phyloP scores from a whole-genome alignment of 1,284 basidiomycete genomes.

The Cutaneotrichosporon cutaneum region DNA sequence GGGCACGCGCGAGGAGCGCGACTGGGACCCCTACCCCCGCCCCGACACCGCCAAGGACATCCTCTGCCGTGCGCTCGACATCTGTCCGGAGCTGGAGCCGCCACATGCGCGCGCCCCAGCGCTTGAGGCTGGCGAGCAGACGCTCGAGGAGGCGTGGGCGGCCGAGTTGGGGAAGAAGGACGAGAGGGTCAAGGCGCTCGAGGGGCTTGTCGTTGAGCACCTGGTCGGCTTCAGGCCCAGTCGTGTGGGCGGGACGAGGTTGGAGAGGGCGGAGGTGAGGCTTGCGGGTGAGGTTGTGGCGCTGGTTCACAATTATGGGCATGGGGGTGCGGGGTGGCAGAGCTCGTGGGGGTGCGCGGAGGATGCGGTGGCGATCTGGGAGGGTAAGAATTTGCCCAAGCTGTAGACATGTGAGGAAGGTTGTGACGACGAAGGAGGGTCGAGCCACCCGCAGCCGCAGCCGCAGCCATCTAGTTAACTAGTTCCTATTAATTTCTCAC shows the following conservation, averaged over 20 bases:
- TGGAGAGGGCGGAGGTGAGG: conserved; percentile 27
- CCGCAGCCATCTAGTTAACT: too few species aligned
- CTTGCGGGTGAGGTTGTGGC: conserved; percentile 7
- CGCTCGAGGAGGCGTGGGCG: conserved; percentile 5
- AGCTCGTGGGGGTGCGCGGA: conserved; percentile 49
- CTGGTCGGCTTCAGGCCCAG: conserved; percentile 48
- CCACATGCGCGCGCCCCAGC: conserved; percentile 18
- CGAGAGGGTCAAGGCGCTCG: conserved; percentile 13
- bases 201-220: conserved; percentile 26
- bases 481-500: too few species aligned
- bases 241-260: conserved; percentile 34
- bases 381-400: conserved; percentile 13
- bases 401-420: neutral
- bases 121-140: neutral
- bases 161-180: neutral
- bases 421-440: too few species aligned
- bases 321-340: conserved; percentile 53
- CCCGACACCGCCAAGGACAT: conserved; percentile 39
- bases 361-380: conserved; percentile 49
- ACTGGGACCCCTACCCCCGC: conserved; percentile 45
- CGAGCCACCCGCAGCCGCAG: too few species aligned
- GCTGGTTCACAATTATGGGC: conserved; percentile 50
- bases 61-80: conserved; percentile 38
- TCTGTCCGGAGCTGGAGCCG: conserved; percentile 38
- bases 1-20: conserved; percentile 46